Percentiles rank a stretch among this genome's conserved stretches.
Conservation (phyloP, 176 grass and related monocot species). For the Phragmites australis region DNA sequence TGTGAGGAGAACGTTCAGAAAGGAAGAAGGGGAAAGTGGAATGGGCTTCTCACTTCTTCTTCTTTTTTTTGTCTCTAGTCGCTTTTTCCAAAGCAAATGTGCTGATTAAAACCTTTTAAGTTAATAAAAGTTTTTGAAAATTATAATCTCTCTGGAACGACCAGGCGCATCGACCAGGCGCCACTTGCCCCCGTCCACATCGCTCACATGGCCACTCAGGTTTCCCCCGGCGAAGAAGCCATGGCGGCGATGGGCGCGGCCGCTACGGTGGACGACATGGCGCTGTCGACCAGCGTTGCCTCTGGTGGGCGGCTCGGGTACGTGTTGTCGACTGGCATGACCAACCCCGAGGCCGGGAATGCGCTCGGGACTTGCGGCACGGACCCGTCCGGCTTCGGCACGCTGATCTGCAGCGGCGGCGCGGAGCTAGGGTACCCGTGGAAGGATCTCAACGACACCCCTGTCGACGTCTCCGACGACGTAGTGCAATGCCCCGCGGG, state of each 20-base stretch:
- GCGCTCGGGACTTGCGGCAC: conserved; percentile 52
- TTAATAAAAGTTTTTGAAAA: too few species aligned
- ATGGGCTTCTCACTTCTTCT: too few species aligned
- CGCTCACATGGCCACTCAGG: background rate
- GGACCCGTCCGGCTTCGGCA: conserved; percentile 61
- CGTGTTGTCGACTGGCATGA: conserved; percentile 74
- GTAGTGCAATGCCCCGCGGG: too few species aligned
- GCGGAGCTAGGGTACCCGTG: conserved; percentile 88
- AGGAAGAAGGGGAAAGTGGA: too few species aligned
- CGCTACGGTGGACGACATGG: background rate
- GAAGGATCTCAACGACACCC: conserved; percentile 51
- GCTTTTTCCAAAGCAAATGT: too few species aligned
- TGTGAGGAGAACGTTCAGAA: too few species aligned
- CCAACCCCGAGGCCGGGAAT: conserved; percentile 41
- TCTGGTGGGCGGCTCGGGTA: conserved; percentile 48
- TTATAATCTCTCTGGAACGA: too few species aligned
- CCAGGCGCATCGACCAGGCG: too few species aligned
- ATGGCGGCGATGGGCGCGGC: background rate
- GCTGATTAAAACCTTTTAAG: too few species aligned
- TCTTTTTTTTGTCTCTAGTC: too few species aligned
- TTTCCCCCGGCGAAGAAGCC: background rate
- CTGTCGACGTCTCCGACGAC: too few species aligned
- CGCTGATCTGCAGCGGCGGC: conserved; percentile 81
- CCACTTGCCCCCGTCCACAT: background rate
- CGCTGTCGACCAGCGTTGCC: conserved; percentile 3